Base-by-base conservation (phyloP, 441 rosid genomes). In the Geranium incanum region DNA sequence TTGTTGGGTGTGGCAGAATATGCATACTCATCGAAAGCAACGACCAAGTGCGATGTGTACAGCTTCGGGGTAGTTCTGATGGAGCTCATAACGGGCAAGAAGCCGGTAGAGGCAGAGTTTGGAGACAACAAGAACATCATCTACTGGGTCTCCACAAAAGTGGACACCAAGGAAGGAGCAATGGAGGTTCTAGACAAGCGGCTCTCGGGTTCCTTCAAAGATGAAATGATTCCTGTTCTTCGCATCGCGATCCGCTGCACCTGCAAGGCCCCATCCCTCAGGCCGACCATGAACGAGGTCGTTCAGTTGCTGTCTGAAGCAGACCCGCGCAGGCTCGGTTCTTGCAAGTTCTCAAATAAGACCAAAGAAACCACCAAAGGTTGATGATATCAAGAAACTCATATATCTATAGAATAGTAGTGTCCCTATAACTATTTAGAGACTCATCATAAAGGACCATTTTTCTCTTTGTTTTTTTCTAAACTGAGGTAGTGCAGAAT, bases 271-370 rank as follows among this genome's bases (percentile, higher is more conserved):
- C 96, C 98, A 55, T 75, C 85, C 78, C 84, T 66, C 6, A 89
- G 98, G 19, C 98, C 97, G 41, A 85, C 92, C 62, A 94, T 94
- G 97, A 86, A 76, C 41, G 97, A 91, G 81, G 97, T 94, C 3
- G 97, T 92, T 76, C 95, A 81, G 81, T 64, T 89, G 83, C 86
- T 94, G 69, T 79, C 77, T 0, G 87, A 87, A 70, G 94, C 92
- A 59, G 84, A 88, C 71, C 93, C 96, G 6, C 82, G 85, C 82
- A 82, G 74, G 74, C 72, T 78, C 70, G 81, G 80, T 69, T 79
- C 83, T 62, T 69, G 75, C 86, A 88, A 81, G 83, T 77, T 81
- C 23, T 77, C 84, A 5, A 78, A 72, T 41, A 90, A 81, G 81
- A 71, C 83, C 84, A 87, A 85, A 79, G 92, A 88, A 76, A 73